These are phyloP conservation scores for Termitomyces sp. DNA, from an alignment of 768 basidiomycete species.

Conservation along the genomic window DNA sequence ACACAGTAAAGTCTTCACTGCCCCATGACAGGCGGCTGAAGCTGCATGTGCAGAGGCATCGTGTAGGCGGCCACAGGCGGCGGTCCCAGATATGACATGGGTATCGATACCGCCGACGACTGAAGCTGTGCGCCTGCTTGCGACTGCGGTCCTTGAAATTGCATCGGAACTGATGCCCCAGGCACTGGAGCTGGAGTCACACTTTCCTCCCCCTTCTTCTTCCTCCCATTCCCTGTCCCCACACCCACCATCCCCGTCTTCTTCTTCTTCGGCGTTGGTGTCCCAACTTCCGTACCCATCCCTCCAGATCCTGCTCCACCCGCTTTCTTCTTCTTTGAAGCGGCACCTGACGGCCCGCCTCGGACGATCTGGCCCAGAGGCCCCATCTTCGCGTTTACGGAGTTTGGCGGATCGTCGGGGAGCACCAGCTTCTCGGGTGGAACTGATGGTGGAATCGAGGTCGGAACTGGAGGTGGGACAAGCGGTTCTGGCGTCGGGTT, in stretches of 20 bases:
- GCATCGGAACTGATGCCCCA: slow-evolving; percentile 3
- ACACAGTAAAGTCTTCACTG: slow-evolving; percentile 3
- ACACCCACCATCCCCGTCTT: slow-evolving; percentile 36
- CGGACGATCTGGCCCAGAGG: slow-evolving; percentile 74
- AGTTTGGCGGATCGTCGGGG: slow-evolving; percentile 58
- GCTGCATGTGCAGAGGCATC: slow-evolving; percentile 4
- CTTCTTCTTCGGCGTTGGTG: slow-evolving; percentile 31
- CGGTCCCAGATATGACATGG: slow-evolving; percentile 4
- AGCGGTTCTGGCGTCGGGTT: no score
- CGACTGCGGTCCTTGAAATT: background rate
- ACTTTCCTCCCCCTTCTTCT: slow-evolving; percentile 32
- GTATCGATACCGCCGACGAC: slow-evolving; percentile 3
- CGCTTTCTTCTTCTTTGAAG: slow-evolving; percentile 59
- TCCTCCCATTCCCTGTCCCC: slow-evolving; percentile 40
- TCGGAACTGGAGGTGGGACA: background rate
- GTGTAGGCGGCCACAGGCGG: slow-evolving; percentile 9
- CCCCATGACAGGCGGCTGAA: slow-evolving; percentile 9
- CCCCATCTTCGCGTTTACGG: slow-evolving; percentile 65
- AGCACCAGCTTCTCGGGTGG: slow-evolving; percentile 30
- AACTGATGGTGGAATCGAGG: slow-evolving; percentile 11
- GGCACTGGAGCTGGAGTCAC: background rate
- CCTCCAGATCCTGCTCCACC: slow-evolving; percentile 18
- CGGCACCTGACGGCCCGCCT: slow-evolving; percentile 33
- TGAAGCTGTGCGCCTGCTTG: slow-evolving; percentile 1
- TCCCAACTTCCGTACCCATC: slow-evolving; percentile 18